phyloP scores from a whole-genome alignment of 2,329 filamentous ascomycete species.

The Arthrobotrys conoides region DNA sequence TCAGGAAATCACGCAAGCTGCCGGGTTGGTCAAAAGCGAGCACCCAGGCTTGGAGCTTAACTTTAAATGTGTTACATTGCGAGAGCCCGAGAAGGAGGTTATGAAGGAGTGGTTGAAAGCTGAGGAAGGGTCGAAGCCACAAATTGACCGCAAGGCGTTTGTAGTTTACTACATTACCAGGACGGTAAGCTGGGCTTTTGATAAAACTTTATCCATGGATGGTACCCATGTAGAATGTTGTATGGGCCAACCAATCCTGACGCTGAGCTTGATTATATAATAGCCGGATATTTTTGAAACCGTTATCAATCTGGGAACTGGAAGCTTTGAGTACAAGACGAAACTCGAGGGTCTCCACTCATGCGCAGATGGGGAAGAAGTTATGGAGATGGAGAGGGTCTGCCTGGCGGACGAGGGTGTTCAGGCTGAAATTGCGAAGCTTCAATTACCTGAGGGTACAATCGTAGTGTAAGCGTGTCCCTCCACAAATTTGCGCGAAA shows the following conservation, averaged over 20 bases:
- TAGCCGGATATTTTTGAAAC: conserved; percentile 57
- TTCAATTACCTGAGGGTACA: conserved; percentile 74
- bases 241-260: not conserved
- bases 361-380: conserved; percentile 74
- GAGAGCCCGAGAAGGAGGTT: conserved; percentile 72
- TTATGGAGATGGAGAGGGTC: conserved; percentile 73
- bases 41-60: conserved; percentile 74
- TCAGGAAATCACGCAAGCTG: conserved; percentile 72
- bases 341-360: conserved; percentile 74
- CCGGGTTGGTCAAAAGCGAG: conserved; percentile 70
- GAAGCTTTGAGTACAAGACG: conserved; percentile 72
- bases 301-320: conserved; percentile 70
- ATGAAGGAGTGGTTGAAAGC: conserved; percentile 71
- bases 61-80: conserved; percentile 76
- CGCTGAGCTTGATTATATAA: not conserved
- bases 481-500: not conserved
- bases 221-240: not conserved
- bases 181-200: conserved; percentile 69
- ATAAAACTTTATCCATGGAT: not conserved
- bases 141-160: conserved; percentile 71
- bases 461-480: conserved; percentile 68
- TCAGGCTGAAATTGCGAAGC: conserved; percentile 74
- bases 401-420: conserved; percentile 73
- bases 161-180: conserved; percentile 74
- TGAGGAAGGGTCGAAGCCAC: conserved; percentile 67